Conservation (phyloP, 108 stramenopile species). For the Aurantiochytrium sp. region DNA sequence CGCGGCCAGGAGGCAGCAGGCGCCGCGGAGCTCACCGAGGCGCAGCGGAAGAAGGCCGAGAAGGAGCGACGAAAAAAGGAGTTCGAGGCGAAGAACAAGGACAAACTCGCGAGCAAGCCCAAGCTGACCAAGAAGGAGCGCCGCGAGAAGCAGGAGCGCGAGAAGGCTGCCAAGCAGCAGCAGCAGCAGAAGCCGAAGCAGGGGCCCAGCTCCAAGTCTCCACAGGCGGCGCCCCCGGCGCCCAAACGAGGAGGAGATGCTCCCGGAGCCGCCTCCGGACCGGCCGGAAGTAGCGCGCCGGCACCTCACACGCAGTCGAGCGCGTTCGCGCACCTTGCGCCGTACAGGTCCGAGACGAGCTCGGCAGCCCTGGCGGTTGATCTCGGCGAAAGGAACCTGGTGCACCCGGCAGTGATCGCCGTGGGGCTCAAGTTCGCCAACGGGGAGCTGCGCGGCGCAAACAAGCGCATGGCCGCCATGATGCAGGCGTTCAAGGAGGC, state of each 20-base stretch:
- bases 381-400: constrained; percentile 24
- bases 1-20: not conserved
- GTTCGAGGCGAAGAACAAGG: constrained; percentile 29
- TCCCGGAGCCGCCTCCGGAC: no score
- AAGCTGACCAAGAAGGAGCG: constrained; percentile 88
- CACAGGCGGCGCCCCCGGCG: no score
- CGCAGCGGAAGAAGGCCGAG: constrained; percentile 9
- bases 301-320: not conserved
- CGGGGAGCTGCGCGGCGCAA: constrained; percentile 75
- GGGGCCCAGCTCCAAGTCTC: no score
- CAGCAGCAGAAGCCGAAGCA: not conserved
- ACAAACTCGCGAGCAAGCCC: constrained; percentile 45
- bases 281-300: no score
- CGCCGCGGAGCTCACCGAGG: not conserved
- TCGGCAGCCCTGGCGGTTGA: not conserved
- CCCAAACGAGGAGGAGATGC: no score
- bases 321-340: not conserved
- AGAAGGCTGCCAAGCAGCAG: constrained; percentile 74
- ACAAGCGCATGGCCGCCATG: constrained; percentile 83
- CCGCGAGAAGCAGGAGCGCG: constrained; percentile 80
- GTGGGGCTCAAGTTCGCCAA: constrained; percentile 74
- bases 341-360: constrained; percentile 26
- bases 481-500: constrained; percentile 68
- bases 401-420: constrained; percentile 77
- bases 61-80: not conserved